These are phyloP conservation scores for Jasminum sambac DNA, from an alignment of 257 asterid genomes.

Conservation along the genomic window DNA sequence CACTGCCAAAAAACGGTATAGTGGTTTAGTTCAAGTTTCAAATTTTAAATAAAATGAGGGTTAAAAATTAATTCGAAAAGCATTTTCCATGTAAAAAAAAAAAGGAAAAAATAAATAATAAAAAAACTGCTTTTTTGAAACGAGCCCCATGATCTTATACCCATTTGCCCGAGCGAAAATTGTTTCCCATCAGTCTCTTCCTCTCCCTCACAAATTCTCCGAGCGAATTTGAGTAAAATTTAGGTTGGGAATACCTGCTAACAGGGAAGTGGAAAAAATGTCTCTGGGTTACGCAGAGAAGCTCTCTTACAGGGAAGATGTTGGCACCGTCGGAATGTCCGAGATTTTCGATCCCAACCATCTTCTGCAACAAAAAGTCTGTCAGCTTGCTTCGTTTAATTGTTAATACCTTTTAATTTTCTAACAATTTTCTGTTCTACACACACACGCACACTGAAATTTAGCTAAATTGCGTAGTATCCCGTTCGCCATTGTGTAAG, in stretches of 20 bases:
- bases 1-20: too few species aligned
- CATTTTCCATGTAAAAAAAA: too few species aligned
- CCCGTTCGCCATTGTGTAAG: background rate
- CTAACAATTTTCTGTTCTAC: background rate
- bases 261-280: slow-evolving; percentile 29
- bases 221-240: background rate
- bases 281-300: slow-evolving; percentile 96
- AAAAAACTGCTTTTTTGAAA: too few species aligned
- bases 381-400: background rate
- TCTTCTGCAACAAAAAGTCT: slow-evolving; percentile 72
- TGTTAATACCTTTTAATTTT: background rate
- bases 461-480: background rate
- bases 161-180: background rate
- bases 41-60: too few species aligned
- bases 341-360: slow-evolving; percentile 77
- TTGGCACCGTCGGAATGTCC: slow-evolving; percentile 94
- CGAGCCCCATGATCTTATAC: background rate
- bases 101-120: too few species aligned
- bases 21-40: too few species aligned
- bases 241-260: background rate
- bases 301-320: slow-evolving; percentile 87
- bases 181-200: background rate
- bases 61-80: too few species aligned
- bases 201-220: background rate
- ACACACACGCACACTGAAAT: background rate